phyloP scores from a whole-genome alignment of 257 asterid genomes.

The Penstemon barbatus region DNA sequence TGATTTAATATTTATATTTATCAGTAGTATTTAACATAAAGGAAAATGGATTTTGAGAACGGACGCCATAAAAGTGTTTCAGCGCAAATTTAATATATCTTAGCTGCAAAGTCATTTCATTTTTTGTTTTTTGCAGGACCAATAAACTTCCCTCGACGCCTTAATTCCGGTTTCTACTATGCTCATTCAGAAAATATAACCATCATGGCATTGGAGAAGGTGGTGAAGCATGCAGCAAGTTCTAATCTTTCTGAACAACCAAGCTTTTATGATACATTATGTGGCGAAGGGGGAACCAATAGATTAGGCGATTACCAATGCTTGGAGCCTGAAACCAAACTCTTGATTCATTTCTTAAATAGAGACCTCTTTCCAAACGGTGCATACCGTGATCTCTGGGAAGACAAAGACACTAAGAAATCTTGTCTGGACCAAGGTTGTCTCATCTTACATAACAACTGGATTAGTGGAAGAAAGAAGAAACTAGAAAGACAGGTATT shows the following conservation, averaged over 20 bases:
- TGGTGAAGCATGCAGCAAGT: constrained; percentile 72
- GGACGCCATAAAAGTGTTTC: background rate
- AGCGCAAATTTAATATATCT: background rate
- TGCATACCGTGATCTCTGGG: constrained; percentile 76
- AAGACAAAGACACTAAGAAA: constrained; percentile 48
- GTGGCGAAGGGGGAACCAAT: constrained; percentile 79
- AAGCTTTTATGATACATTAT: constrained; percentile 79
- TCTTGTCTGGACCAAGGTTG: constrained; percentile 60
- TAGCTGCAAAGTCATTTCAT: background rate
- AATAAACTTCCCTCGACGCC: constrained; percentile 89
- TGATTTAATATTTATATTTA: too few species aligned
- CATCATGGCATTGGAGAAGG: constrained; percentile 69
- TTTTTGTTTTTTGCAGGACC: constrained; percentile 55
- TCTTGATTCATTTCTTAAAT: constrained; percentile 70
- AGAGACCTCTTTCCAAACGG: constrained; percentile 87
- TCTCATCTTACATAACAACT: constrained; percentile 71
- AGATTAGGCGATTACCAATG: constrained; percentile 68
- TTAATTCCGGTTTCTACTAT: constrained; percentile 90
- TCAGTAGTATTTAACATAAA: too few species aligned
- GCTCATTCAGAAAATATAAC: constrained; percentile 69
- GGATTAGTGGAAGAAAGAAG: constrained; percentile 75
- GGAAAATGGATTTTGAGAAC: constrained; percentile 1
- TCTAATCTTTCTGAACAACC: constrained; percentile 92
- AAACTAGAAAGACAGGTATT: constrained; percentile 75
- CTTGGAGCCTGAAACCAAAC: constrained; percentile 66